These are phyloP conservation scores for Asterochloris erici DNA, from an alignment of 139 green algal genomes.

Conservation along the genomic window DNA sequence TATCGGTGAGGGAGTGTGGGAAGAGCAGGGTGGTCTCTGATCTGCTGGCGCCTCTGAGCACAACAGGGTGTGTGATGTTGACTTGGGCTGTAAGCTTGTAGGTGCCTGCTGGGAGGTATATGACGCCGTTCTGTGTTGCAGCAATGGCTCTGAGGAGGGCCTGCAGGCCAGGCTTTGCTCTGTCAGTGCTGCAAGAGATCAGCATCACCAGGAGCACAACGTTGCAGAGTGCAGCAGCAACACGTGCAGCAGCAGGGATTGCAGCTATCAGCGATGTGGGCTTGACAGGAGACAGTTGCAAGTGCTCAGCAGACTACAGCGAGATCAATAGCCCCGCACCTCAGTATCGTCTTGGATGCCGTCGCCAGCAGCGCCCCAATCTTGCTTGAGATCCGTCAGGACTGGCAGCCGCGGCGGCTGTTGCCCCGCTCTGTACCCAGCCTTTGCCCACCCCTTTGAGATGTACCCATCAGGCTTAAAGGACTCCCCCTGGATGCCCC, in stretches of 20 bases:
- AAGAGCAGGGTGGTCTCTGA: conserved; percentile 13
- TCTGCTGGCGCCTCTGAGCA: not conserved
- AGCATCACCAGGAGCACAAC: not conserved
- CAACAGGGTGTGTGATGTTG: conserved; percentile 12
- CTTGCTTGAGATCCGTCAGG: conserved; percentile 1
- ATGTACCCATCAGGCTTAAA: not conserved
- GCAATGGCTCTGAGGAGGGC: not conserved
- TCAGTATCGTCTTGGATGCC: conserved; percentile 4
- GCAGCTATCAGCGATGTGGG: not conserved
- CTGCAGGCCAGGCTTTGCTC: not conserved
- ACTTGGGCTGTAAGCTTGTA: conserved; percentile 6
- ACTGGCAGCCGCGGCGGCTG: not conserved
- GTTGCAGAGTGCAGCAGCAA: no score
- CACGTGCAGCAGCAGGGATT: not conserved
- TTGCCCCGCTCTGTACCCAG: conserved; percentile 4
- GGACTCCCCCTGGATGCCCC: conserved; percentile 3
- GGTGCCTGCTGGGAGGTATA: not conserved
- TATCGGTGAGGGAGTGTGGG: not conserved
- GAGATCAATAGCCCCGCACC: not conserved
- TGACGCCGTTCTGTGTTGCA: not conserved
- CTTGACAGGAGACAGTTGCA: not conserved
- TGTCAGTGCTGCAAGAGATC: not conserved
- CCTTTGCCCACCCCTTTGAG: not conserved
- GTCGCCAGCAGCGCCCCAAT: conserved; percentile 11
- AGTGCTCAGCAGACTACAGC: no score